phyloP scores from a whole-genome alignment of 331 rosid genomes.

The Quercus tomentella region DNA sequence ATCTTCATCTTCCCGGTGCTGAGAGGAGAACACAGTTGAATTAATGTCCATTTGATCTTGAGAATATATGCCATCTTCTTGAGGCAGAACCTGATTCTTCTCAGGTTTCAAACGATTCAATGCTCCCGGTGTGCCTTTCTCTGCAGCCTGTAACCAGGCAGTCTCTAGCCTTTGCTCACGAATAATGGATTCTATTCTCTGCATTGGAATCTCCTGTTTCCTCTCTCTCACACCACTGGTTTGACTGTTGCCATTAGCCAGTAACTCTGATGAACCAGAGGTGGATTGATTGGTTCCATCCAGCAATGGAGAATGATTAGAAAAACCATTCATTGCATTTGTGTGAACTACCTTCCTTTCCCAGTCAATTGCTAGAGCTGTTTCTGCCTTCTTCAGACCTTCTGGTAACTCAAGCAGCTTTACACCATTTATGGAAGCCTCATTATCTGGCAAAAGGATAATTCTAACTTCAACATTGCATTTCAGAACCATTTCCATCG shows the following conservation, averaged over 20 bases:
- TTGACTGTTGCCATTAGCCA: constrained; percentile 44
- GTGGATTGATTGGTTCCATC: constrained; percentile 52
- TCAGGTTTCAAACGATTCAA: constrained; percentile 84
- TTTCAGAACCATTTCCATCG: constrained; percentile 90
- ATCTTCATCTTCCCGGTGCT: constrained; percentile 78
- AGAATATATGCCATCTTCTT: constrained; percentile 70
- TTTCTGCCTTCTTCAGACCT: constrained; percentile 35
- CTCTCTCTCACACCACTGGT: constrained; percentile 41
- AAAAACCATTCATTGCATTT: constrained; percentile 43
- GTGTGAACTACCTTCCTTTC: constrained; percentile 40
- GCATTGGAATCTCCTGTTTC: constrained; percentile 76
- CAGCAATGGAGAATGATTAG: constrained; percentile 48
- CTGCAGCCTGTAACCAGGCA: constrained; percentile 95
- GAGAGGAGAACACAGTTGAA: constrained; percentile 58
- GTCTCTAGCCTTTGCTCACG: constrained; percentile 96
- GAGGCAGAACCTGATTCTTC: constrained; percentile 96
- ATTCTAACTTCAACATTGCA: constrained; percentile 87
- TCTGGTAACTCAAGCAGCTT: constrained; percentile 34
- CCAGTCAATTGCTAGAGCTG: constrained; percentile 27
- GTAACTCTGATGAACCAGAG: constrained; percentile 54
- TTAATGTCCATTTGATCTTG: constrained; percentile 62
- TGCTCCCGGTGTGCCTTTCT: constrained; percentile 89
- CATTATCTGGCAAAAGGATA: constrained; percentile 73
- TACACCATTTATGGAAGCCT: constrained; percentile 51
- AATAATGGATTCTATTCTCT: constrained; percentile 90